Evolutionary conservation across 2,329 filamentous ascomycete species (phyloP).

Genomic region (Blastomyces silverae): DNA sequence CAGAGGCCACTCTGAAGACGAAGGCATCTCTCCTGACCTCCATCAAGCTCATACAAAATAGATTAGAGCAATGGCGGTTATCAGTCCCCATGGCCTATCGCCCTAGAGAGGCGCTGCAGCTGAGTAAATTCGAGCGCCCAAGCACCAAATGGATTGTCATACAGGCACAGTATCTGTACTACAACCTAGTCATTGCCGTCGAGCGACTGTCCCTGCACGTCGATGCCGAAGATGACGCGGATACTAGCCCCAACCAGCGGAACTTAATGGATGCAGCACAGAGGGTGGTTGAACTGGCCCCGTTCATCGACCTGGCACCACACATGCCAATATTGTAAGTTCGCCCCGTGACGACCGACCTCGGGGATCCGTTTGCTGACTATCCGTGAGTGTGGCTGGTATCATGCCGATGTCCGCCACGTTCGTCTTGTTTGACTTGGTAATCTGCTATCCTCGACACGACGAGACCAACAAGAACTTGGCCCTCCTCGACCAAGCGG

Average conservation of each 20-base stretch:
- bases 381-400: slow-evolving; percentile 28
- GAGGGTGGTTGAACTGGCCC: slow-evolving; percentile 31
- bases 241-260: slow-evolving; percentile 21
- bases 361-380: slow-evolving; percentile 9
- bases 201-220: slow-evolving; percentile 29
- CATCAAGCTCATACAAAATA: slow-evolving; percentile 18
- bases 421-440: slow-evolving; percentile 41
- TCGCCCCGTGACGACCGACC: slow-evolving; percentile 12
- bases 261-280: slow-evolving; percentile 31
- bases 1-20: background rate
- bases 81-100: slow-evolving; percentile 30
- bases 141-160: slow-evolving; percentile 21
- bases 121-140: slow-evolving; percentile 18
- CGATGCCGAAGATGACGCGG: slow-evolving; percentile 17
- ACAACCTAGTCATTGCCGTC: slow-evolving; percentile 30
- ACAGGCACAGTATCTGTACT: slow-evolving; percentile 30
- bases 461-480: slow-evolving; percentile 36
- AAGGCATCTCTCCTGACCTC: slow-evolving; percentile 34
- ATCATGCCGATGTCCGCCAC: slow-evolving; percentile 36
- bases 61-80: slow-evolving; percentile 31
- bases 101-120: slow-evolving; percentile 26
- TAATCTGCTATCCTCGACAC: slow-evolving; percentile 36
- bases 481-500: slow-evolving; percentile 38
- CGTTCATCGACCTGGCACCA: slow-evolving; percentile 31
- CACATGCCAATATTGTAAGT: slow-evolving; percentile 34